These are phyloP conservation scores for Podila epicladia DNA, from an alignment of 192 early-diverging fungal species.

Conservation along the genomic window DNA sequence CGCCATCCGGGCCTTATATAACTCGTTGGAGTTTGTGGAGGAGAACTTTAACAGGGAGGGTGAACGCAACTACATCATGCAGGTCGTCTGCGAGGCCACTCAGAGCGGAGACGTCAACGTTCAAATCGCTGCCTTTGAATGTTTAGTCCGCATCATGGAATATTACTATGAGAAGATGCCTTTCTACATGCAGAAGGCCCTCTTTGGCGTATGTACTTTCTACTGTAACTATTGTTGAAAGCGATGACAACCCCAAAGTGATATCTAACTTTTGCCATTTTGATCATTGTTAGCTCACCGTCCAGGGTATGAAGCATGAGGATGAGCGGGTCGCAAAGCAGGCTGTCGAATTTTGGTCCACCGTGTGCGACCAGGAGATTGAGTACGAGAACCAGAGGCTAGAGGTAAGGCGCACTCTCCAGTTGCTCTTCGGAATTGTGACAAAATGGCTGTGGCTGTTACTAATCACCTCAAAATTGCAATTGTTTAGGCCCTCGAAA, in stretches of 20 bases:
- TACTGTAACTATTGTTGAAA: not conserved
- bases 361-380: constrained; percentile 95
- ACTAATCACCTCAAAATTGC: not conserved
- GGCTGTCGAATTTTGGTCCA: constrained; percentile 99
- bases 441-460: not conserved
- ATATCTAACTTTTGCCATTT: not conserved
- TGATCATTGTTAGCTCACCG: constrained; percentile 70
- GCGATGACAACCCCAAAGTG: not conserved
- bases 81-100: constrained; percentile 96
- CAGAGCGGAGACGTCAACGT: constrained; percentile 79
- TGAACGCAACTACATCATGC: constrained; percentile 99
- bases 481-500: constrained; percentile 54
- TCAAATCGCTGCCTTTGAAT: constrained; percentile 92
- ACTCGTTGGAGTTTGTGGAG: constrained; percentile 95
- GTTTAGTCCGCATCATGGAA: constrained; percentile 96
- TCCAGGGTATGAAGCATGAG: constrained; percentile 91
- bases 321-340: constrained; percentile 93
- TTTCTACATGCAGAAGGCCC: constrained; percentile 96
- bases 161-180: constrained; percentile 97
- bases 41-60: constrained; percentile 93
- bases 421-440: not conserved
- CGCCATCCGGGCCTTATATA: constrained; percentile 90
- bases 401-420: constrained; percentile 57
- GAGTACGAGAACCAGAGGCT: constrained; percentile 71
- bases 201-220: constrained; percentile 78